A percentile compares a stretch with the other conserved stretches of the same genome.
Evolutionary conservation across 148 eudicot genomes (phyloP).

Genomic region (Dianthus caryophyllus): DNA sequence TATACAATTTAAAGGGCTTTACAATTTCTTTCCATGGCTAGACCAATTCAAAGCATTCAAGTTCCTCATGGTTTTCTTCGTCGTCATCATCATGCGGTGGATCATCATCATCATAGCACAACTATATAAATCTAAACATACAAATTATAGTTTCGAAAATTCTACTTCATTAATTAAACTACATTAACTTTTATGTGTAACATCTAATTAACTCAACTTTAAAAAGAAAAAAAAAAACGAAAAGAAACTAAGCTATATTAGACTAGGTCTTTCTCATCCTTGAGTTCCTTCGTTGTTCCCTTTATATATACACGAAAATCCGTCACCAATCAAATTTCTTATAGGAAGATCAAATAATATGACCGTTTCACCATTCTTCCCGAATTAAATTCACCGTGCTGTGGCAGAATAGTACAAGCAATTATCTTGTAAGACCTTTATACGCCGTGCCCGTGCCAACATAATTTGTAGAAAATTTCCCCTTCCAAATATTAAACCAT

Average conservation of each 20-base stretch:
- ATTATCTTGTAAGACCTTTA: no score
- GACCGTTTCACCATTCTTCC: conserved; percentile 1
- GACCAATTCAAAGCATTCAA: not conserved
- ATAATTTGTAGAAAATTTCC: not conserved
- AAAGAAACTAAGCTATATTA: conserved; percentile 16
- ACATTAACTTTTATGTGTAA: conserved; percentile 24
- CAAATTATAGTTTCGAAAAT: conserved; percentile 8
- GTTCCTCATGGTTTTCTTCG: conserved; percentile 10
- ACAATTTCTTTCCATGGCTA: conserved; percentile 17
- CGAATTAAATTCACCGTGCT: not conserved
- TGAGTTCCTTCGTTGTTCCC: conserved; percentile 10
- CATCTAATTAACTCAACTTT: conserved; percentile 16
- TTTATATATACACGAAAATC: conserved; percentile 19
- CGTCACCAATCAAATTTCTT: conserved; percentile 11
- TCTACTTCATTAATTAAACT: conserved; percentile 16
- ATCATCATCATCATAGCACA: not conserved
- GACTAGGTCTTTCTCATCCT: no score
- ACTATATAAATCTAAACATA: conserved; percentile 25
- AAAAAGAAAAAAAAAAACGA: no score
- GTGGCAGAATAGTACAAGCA: not conserved
- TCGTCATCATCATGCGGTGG: conserved; percentile 7
- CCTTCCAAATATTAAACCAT: not conserved
- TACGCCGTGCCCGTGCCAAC: no score
- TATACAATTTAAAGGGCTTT: conserved; percentile 23
- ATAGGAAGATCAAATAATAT: conserved; percentile 20